Conservation (phyloP, 2,329 filamentous ascomycete species). For the Xylaria sp. region DNA sequence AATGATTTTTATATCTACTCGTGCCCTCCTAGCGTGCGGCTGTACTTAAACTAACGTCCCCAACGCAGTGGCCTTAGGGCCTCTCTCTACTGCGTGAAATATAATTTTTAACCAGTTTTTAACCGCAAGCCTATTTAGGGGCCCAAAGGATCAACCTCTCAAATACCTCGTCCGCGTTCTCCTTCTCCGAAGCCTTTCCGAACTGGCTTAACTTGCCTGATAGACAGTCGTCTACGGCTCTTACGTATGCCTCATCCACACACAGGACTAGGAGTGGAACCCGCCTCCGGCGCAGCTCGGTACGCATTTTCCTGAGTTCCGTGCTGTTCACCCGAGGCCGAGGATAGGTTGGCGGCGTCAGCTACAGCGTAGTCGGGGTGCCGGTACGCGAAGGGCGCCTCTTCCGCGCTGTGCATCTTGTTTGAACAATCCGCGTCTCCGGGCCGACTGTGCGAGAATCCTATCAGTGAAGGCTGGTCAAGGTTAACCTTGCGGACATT, state of each 20-base stretch:
- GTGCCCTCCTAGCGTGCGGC: no score
- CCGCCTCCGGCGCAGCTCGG: neutral
- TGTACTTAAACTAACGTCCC: no score
- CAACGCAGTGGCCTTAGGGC: no score
- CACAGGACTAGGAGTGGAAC: neutral
- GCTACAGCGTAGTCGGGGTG: neutral
- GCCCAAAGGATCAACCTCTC: neutral
- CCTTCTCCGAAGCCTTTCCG: neutral
- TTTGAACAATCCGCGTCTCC: neutral
- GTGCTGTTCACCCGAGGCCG: neutral
- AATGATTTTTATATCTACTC: no score
- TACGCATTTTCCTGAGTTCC: neutral
- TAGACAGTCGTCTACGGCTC: neutral
- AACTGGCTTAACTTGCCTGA: neutral
- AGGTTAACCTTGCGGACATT: neutral
- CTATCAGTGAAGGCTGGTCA: neutral
- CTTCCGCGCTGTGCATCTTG: neutral
- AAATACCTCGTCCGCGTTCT: neutral
- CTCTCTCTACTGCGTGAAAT: no score
- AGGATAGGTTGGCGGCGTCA: neutral
- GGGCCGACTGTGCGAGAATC: neutral
- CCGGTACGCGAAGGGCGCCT: constrained; percentile 1
- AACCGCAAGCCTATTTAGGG: neutral
- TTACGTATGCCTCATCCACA: neutral
- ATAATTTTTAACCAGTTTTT: neutral